Base-by-base conservation (phyloP, 1,284 basidiomycete species). In the Phylloporus sp. region DNA sequence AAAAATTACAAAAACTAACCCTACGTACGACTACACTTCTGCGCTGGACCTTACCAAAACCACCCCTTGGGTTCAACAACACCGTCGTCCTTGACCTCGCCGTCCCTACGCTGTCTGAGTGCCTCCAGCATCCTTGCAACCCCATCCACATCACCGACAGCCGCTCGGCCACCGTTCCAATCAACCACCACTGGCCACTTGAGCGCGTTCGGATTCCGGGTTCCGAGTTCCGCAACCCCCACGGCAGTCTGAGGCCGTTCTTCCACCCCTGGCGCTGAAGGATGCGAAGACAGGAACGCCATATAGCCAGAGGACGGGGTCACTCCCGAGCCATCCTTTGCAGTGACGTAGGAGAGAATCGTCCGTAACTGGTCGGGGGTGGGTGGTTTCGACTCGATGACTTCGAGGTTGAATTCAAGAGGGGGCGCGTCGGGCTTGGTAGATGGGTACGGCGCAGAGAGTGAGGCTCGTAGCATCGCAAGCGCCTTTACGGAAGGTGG, bases 181-280 rank as follows among this genome's bases (percentile, higher is more conserved):
- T 93, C 86, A 4, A 93, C 91, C 2, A 93, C 89, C 54, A 93
- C 83, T 0, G 91, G 91, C 89, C 90, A 93, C 69, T 87, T 91
- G 65, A 92, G 72, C 20, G 82, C 83, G 20, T 78, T 81, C 0
- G 87, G 88, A 58, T 88, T 87, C 71, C 80, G 78, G 34, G 75
- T 66, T 0, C 81, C 89, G 12, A 90, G 77, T 40, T 81, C 77
- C 2, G 77, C 76, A 6, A 92, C 77, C n/a, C 75, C 83, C 24
- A 81, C 74, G 2, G 83, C 69, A 28, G 72, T 80, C 44, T 79
- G 74, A 0, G 86, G 79, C 46, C 77, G 74, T 37, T 82, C 79
- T 2, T 70, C 67, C 26, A 24, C 12, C 29, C 40, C 66, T n/a
- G 74, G 28, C 15, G 61, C 58, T 0, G 64, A 54, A 0, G 76